These are phyloP conservation scores for Aspergillus proliferans DNA, from an alignment of 2,329 filamentous ascomycete genomes.

Conservation along the genomic window DNA sequence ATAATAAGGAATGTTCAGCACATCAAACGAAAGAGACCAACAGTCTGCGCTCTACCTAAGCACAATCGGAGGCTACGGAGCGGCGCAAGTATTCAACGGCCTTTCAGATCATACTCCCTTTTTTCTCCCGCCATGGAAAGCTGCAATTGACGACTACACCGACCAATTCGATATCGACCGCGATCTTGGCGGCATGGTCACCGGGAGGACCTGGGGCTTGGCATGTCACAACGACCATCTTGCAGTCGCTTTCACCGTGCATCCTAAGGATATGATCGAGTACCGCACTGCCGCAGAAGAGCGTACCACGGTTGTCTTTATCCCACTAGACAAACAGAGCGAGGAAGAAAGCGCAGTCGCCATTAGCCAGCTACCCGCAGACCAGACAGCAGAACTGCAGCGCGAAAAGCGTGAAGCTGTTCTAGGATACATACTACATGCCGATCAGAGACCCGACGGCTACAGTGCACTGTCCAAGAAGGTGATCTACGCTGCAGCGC, in stretches of 20 bases:
- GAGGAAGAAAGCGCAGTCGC: constrained; percentile 7
- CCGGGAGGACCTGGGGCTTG: constrained; percentile 51
- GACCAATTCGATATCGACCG: constrained; percentile 45
- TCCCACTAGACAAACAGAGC: constrained; percentile 7
- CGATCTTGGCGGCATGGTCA: constrained; percentile 45
- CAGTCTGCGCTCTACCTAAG: constrained; percentile 23
- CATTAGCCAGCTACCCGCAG: constrained; percentile 7
- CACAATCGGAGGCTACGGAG: constrained; percentile 23
- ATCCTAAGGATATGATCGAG: constrained; percentile 54
- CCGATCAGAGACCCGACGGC: constrained; percentile 8
- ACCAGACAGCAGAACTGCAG: constrained; percentile 10
- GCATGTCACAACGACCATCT: constrained; percentile 43
- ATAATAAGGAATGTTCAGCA: constrained; percentile 19
- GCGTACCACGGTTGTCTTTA: constrained; percentile 35
- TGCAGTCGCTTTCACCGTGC: constrained; percentile 46
- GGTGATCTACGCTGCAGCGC: constrained; percentile 31
- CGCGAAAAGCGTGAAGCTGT: constrained; percentile 17
- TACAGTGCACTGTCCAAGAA: constrained; percentile 20
- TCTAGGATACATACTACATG: constrained; percentile 23
- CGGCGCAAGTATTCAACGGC: constrained; percentile 10
- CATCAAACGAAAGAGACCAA: constrained; percentile 7
- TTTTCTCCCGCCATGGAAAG: constrained; percentile 21
- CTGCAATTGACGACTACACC: constrained; percentile 25
- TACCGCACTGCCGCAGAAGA: constrained; percentile 48
- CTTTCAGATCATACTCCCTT: constrained; percentile 2